A percentile compares a stretch with the other conserved stretches of the same genome.
Evolutionary conservation across 2,329 filamentous ascomycete genomes (phyloP).

Genomic region (Alternaria hordeiaustralica): DNA sequence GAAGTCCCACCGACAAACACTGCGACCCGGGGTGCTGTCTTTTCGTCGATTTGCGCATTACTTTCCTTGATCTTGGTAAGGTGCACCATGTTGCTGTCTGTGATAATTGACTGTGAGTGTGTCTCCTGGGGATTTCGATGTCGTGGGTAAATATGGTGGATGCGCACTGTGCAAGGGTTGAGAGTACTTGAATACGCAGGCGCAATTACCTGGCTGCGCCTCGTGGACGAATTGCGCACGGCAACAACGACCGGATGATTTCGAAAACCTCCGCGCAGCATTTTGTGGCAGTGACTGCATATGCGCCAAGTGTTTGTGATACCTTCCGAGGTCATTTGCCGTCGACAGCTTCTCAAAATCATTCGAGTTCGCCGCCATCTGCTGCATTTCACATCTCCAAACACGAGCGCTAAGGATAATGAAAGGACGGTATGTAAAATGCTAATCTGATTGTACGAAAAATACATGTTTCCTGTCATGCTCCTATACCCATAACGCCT

Average conservation of each 20-base stretch:
- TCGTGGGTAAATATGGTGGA: neutral
- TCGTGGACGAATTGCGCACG: neutral
- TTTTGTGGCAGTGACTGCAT: neutral
- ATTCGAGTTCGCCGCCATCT: neutral
- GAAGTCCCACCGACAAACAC: slow-evolving; percentile 58
- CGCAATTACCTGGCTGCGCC: neutral
- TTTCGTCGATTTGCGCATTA: slow-evolving; percentile 51
- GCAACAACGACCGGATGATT: neutral
- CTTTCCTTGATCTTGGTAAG: neutral
- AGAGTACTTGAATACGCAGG: neutral
- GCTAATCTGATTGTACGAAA: neutral
- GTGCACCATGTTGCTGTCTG: neutral
- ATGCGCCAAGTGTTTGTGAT: neutral
- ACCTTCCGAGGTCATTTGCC: neutral
- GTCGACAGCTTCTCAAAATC: neutral
- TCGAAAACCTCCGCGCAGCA: neutral
- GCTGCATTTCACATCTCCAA: neutral
- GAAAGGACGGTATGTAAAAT: neutral
- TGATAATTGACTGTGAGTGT: too few relatives aligned
- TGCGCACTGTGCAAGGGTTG: neutral
- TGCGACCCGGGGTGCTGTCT: slow-evolving; percentile 47
- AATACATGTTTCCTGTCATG: neutral
- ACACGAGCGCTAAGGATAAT: neutral
- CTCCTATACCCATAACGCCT: neutral
- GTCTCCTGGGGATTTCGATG: too few relatives aligned